Conservation (phyloP, 2,329 filamentous ascomycete species). For the Periconia sp. region DNA sequence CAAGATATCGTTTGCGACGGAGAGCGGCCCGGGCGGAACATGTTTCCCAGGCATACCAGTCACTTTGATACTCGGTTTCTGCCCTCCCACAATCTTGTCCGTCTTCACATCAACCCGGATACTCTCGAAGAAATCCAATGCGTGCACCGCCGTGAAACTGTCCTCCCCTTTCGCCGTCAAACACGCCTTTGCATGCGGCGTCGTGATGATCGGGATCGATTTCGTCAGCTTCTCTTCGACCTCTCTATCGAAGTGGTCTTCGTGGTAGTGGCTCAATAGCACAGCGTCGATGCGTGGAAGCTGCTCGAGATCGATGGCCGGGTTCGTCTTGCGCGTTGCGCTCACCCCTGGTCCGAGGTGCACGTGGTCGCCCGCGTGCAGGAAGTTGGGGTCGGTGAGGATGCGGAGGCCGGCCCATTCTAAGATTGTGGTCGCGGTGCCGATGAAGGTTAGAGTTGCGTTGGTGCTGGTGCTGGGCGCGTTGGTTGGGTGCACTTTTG, state of each 20-base stretch:
- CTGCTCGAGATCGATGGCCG: constrained; percentile 61
- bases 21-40: constrained; percentile 51
- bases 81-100: constrained; percentile 7
- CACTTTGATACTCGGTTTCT: constrained; percentile 53
- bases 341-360: constrained; percentile 66
- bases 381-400: constrained; percentile 58
- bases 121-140: constrained; percentile 59
- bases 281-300: constrained; percentile 63
- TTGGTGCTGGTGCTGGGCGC: constrained; percentile 38
- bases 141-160: constrained; percentile 57
- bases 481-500: constrained; percentile 47
- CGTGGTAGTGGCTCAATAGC: constrained; percentile 67
- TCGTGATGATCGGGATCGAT: constrained; percentile 64
- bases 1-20: constrained; percentile 52
- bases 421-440: constrained; percentile 59
- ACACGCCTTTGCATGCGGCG: constrained; percentile 60
- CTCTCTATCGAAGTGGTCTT: constrained; percentile 58
- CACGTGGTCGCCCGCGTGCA: constrained; percentile 66
- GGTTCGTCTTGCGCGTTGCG: constrained; percentile 58
- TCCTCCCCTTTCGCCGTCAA: constrained; percentile 48
- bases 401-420: constrained; percentile 57
- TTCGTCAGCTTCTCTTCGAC: constrained; percentile 55
- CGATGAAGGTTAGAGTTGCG: constrained; percentile 57
- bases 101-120: constrained; percentile 49
- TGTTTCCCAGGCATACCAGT: constrained; percentile 68